Percentiles rank a stretch among this genome's conserved stretches.
These are phyloP conservation scores for Naganishia sp. DNA, from an alignment of 1,284 basidiomycete species.

Conservation along the genomic window DNA sequence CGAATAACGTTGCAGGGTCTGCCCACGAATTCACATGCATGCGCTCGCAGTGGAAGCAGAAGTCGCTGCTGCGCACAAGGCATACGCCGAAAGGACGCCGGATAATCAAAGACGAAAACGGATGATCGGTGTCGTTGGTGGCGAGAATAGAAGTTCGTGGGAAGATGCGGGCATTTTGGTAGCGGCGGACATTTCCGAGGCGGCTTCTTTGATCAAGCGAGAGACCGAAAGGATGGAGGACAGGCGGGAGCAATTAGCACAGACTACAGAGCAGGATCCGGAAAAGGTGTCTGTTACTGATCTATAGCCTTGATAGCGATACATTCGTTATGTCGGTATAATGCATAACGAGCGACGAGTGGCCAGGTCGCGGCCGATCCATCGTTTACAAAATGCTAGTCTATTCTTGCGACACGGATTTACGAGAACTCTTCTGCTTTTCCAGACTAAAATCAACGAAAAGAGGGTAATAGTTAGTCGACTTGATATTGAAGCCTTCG, in stretches of 20 bases:
- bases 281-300: slow-evolving; percentile 23
- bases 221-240: slow-evolving; percentile 14
- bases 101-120: slow-evolving; percentile 25
- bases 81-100: slow-evolving; percentile 14
- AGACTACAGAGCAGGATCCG: slow-evolving; percentile 3
- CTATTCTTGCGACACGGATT: background rate
- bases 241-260: slow-evolving; percentile 14
- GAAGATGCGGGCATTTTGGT: slow-evolving; percentile 23
- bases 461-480: background rate
- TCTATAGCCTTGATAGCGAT: slow-evolving; percentile 11
- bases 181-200: slow-evolving; percentile 6
- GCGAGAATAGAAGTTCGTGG: background rate
- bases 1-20: background rate
- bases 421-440: slow-evolving; percentile 55
- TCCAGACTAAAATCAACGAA: slow-evolving; percentile 44
- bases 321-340: background rate
- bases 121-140: slow-evolving; percentile 10
- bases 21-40: background rate
- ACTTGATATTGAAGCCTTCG: background rate
- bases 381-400: background rate
- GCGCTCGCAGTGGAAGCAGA: slow-evolving; percentile 9
- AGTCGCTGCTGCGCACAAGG: slow-evolving; percentile 11
- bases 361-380: background rate
- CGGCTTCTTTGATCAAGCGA: background rate
- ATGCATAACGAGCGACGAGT: slow-evolving; percentile 3